phyloP scores from a whole-genome alignment of 208 protist genomes.

The Polymyxa betae region DNA sequence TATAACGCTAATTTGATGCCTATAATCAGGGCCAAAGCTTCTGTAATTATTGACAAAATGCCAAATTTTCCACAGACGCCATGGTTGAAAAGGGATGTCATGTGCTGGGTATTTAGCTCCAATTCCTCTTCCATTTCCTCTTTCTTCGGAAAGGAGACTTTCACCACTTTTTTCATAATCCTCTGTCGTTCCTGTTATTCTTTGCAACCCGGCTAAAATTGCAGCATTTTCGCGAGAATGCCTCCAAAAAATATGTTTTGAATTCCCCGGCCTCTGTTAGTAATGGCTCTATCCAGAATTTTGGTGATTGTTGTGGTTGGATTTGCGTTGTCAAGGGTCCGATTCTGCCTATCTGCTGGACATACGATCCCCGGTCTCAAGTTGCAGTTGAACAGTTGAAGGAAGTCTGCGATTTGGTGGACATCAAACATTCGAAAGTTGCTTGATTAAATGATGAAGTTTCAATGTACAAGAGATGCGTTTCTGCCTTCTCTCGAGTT shows the following conservation, averaged over 20 bases:
- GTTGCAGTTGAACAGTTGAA: conserved; percentile 24
- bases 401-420: conserved; percentile 17
- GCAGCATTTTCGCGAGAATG: conserved; percentile 63
- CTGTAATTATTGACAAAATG: conserved; percentile 65
- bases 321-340: conserved; percentile 69
- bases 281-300: neutral
- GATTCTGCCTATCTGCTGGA: conserved; percentile 74
- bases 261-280: conserved; percentile 42
- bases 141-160: neutral
- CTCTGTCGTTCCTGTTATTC: conserved; percentile 72
- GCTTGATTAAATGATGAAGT: neutral
- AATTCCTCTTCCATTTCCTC: no score
- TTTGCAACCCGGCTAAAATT: conserved; percentile 73
- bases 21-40: conserved; percentile 48
- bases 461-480: neutral
- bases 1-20: neutral
- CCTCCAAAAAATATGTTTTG: conserved; percentile 60
- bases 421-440: conserved; percentile 36
- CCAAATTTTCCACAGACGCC: conserved; percentile 64
- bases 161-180: conserved; percentile 57
- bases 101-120: conserved; percentile 54
- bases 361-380: conserved; percentile 63
- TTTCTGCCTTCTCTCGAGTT: no score
- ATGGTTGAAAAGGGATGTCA: conserved; percentile 64
- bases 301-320: conserved; percentile 75